Base-by-base conservation (phyloP, 768 basidiomycete species). In the Daedaleopsis nitida region DNA sequence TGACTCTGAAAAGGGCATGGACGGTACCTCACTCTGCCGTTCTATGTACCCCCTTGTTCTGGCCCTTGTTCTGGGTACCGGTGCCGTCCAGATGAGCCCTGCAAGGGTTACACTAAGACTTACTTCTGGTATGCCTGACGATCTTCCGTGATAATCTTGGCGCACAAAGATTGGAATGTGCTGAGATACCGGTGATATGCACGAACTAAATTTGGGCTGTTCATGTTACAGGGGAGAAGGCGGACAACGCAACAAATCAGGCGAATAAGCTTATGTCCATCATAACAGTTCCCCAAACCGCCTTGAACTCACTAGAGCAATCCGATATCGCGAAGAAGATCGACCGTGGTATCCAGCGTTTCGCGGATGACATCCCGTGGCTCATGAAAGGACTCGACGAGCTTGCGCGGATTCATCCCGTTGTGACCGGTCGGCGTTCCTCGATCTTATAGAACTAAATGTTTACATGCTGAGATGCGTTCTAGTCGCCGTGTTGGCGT, bases 401-500 rank as follows among this genome's bases (percentile, higher is more conserved):
- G n/a, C 57, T 73, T 14, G 66, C 66, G 11, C 50, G 55, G 12
- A 59, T 73, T 24, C 73, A 74, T 37, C 69, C 72, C 3, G 66
- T 67, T 21, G 66, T 74, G 5, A 63, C 67, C 2, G 69, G 73
- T 72, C 27, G 21, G 57, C 52, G 16, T 50, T 47, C 23, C 7
- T 37, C 14, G 21, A 8, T 24, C 52, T 42, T 23, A 24, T 42
- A n/a, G n/a, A n/a, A n/a, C n/a, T n/a, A n/a, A n/a, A n/a, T n/a
- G n/a, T n/a, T n/a, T n/a, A n/a, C n/a, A n/a, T n/a, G n/a, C n/a
- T n/a, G 55, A 47, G 16, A 45, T 19, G 16, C 35, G 52, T 6
- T 32, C 4, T 12, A 74, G 83, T 79, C 37, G 79, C 76, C 32
- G 78, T 83, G 17, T 64, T 77, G 9, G 82, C 82, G 1, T 84